Percentiles rank a stretch among this genome's conserved stretches.
Evolutionary conservation across 164 flowering plant genomes (phyloP).

Genomic region (Vitis rupestris): DNA sequence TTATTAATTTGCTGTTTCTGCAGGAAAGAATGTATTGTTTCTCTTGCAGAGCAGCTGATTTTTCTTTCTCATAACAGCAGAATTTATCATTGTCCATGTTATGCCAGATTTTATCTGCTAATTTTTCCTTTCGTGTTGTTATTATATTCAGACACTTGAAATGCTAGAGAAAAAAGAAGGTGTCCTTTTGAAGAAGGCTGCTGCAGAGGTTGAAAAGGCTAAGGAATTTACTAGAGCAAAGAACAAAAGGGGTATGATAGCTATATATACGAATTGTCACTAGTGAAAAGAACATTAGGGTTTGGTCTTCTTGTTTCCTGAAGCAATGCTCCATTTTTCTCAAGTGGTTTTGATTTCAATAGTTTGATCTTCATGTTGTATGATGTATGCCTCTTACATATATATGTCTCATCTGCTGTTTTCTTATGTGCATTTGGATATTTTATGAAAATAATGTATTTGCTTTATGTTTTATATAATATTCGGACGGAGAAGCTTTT

Average conservation of each 20-base stretch:
- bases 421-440: not conserved
- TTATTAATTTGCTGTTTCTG: too few relatives aligned
- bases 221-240: constrained; percentile 68
- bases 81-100: too few relatives aligned
- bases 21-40: too few relatives aligned
- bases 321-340: not conserved
- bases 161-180: constrained; percentile 86
- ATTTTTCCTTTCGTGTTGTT: not conserved
- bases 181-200: constrained; percentile 63
- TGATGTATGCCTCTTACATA: not conserved
- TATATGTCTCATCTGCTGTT: not conserved
- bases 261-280: too few relatives aligned
- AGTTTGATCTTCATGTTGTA: not conserved
- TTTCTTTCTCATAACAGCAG: too few relatives aligned
- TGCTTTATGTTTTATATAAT: not conserved
- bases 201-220: constrained; percentile 69
- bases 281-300: too few relatives aligned
- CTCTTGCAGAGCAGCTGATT: too few relatives aligned
- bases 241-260: constrained; percentile 62
- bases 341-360: not conserved
- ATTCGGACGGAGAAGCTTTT: not conserved
- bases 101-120: not conserved
- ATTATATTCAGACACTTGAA: constrained; percentile 52
- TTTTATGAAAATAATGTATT: not conserved
- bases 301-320: not conserved